Conservation (phyloP, 495 filamentous ascomycete genomes). For the Lophiotrema nucula region DNA sequence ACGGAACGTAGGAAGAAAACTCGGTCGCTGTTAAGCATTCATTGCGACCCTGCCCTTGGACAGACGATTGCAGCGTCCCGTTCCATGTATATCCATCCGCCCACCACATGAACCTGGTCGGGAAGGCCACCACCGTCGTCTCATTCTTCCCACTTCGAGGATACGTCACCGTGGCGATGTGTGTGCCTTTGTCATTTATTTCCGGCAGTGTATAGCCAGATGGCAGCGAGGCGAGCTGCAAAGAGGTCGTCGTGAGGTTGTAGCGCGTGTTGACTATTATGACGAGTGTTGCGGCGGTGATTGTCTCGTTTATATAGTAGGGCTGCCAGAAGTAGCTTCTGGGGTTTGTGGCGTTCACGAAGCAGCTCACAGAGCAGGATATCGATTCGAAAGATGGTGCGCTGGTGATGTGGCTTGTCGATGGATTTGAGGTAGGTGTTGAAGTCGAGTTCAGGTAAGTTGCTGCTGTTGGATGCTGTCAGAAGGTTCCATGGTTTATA, state of each 20-base stretch:
- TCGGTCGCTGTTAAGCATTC: background rate
- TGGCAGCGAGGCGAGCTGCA: background rate
- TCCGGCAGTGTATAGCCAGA: background rate
- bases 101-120: background rate
- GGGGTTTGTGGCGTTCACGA: background rate
- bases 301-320: background rate
- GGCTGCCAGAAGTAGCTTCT: background rate
- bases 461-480: no score
- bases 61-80: background rate
- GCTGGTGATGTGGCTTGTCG: background rate
- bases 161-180: background rate
- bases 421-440: background rate
- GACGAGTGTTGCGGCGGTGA: background rate
- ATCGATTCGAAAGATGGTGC: background rate
- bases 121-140: background rate
- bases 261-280: background rate
- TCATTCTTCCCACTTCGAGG: background rate
- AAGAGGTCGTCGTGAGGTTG: background rate
- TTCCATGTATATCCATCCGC: slow-evolving; percentile 1
- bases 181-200: background rate
- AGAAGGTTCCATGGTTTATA: no score
- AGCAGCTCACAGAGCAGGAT: background rate
- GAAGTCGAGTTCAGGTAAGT: no score
- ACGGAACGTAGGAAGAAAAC: background rate
- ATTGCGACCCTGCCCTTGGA: background rate